Conservation (phyloP, 805 yeast species). For the Yarrowia deformans region DNA sequence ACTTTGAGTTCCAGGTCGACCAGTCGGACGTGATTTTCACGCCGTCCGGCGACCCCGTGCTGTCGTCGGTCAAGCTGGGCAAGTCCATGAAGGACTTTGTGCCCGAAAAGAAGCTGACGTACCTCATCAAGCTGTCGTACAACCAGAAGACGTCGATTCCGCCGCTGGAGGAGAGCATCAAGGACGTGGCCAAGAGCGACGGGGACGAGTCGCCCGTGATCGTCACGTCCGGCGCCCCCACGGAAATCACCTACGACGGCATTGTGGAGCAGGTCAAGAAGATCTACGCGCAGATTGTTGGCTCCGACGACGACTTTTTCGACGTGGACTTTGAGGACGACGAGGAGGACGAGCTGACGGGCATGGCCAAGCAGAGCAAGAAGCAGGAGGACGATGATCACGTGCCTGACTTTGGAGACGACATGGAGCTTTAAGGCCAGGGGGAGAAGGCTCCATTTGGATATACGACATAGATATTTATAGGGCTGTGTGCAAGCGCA, state of each 20-base stretch:
- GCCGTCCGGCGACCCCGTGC: conserved; percentile 66
- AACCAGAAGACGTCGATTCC: conserved; percentile 55
- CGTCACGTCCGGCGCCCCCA: conserved; percentile 28
- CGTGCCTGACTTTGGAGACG: conserved; percentile 46
- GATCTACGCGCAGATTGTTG: conserved; percentile 80
- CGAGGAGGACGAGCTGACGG: conserved; percentile 58
- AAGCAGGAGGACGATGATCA: conserved; percentile 41
- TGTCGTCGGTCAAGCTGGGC: conserved; percentile 85
- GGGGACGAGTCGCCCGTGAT: neutral
- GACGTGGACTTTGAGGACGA: conserved; percentile 97
- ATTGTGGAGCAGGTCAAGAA: conserved; percentile 79
- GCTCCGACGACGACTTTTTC: conserved; percentile 94
- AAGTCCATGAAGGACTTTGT: conserved; percentile 83
- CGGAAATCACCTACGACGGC: conserved; percentile 90
- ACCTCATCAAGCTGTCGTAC: conserved; percentile 66
- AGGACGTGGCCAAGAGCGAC: conserved; percentile 28
- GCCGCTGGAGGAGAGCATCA: conserved; percentile 34
- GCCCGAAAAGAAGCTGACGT: conserved; percentile 74
- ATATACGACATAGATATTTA: conserved; percentile 31
- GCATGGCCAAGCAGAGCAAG: conserved; percentile 31
- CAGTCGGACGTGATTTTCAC: conserved; percentile 63
- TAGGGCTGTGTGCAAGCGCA: conserved; percentile 1
- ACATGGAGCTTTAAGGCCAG: conserved; percentile 45
- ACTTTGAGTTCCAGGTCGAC: conserved; percentile 60
- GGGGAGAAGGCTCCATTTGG: neutral